Evolutionary conservation across 306 rosid species (phyloP), one percentile per base, ranked within the genome.

Genomic region (Glycine tomentella): DNA sequence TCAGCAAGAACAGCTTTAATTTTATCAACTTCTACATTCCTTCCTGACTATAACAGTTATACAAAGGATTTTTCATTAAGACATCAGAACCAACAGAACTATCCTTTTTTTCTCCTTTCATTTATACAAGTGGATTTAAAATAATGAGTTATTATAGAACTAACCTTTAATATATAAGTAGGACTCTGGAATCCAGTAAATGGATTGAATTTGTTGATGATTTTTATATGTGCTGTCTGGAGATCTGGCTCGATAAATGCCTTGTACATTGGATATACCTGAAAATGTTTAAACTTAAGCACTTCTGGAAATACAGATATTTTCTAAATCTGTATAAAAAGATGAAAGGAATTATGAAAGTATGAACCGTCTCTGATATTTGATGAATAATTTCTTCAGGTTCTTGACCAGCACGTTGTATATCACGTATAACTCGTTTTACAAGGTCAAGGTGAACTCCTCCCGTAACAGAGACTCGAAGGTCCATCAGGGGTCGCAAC

Each of bases 381-480:
- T 96, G 99, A 86, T 93, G 93, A 82, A 96, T 96, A 63, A 96
- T 96, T 90, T 96, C 99, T 93, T 96, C 97, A 45, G 99, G 99
- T 83, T 93, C 94, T 87, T 93, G 99, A 76, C 98, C 94, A 80
- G 99, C 99, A 62, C 99, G 94, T 77, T 96, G 98, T 75, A 96
- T 90, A 83, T 96, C 99, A 68, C 99, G 93, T 69, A 96, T 87
- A 69, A 96, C 99, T 85, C 99, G 84, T 84, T 96, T 96, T 68
- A 96, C 98, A 68, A 96, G 98, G 89, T 96, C 99, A 85, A 96
- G 90, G 91, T 96, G 99, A 82, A 96, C 99, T 89, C 98, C 99
- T 11, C 99, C 99, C 8, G 94, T 96, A 79, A 96, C 99, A 84
- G 98, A 96, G 59, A 96, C 97, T 84, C 97, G 88, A 71, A 96